These are phyloP conservation scores for Cornus kousa DNA, from an alignment of 148 eudicot genomes.

Conservation along the genomic window DNA sequence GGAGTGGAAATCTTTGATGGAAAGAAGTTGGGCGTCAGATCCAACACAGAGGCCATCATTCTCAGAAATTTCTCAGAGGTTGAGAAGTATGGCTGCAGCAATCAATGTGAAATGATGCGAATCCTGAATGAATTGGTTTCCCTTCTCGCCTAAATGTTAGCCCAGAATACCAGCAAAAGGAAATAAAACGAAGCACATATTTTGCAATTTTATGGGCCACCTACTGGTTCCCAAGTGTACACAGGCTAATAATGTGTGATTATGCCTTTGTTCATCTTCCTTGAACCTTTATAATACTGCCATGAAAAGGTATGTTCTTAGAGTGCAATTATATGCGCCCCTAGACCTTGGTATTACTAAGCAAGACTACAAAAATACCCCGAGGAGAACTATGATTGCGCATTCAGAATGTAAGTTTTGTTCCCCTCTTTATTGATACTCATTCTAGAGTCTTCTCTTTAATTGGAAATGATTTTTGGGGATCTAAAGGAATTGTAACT, in stretches of 20 bases:
- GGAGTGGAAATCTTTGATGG: constrained; percentile 92
- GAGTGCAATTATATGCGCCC: constrained; percentile 10
- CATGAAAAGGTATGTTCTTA: constrained; percentile 10
- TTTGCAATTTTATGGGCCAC: constrained; percentile 13
- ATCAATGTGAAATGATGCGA: constrained; percentile 73
- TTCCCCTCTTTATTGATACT: neutral
- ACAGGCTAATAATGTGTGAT: constrained; percentile 20
- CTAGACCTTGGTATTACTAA: neutral
- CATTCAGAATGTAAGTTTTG: constrained; percentile 3
- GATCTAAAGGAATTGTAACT: neutral
- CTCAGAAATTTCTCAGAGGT: constrained; percentile 85
- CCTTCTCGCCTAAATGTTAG: constrained; percentile 22
- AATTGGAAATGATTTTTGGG: neutral
- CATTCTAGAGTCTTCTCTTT: neutral
- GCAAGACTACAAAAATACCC: neutral
- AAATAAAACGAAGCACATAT: constrained; percentile 12
- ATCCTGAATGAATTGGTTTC: constrained; percentile 1
- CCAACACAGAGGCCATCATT: constrained; percentile 79
- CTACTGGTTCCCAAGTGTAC: constrained; percentile 3
- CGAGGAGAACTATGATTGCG: constrained; percentile 1
- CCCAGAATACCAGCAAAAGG: constrained; percentile 12
- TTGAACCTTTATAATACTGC: neutral
- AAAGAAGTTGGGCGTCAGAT: constrained; percentile 90
- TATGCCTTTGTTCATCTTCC: constrained; percentile 3
- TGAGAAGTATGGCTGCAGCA: constrained; percentile 95